phyloP scores from a whole-genome alignment of 139 green algal species.

The Asterochloris sp. region DNA sequence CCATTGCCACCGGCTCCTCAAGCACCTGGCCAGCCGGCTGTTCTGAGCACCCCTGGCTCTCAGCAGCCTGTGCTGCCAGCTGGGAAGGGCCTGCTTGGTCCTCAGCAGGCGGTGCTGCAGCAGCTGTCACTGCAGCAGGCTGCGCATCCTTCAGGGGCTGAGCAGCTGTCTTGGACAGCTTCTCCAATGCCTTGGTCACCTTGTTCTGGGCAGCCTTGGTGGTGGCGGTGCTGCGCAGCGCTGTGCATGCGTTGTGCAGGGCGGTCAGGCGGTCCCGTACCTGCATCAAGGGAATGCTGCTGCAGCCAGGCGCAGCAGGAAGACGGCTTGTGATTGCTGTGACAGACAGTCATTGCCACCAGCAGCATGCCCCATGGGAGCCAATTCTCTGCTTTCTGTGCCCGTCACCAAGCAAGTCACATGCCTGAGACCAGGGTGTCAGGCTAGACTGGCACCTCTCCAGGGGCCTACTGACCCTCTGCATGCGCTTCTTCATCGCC shows the following conservation, averaged over 20 bases:
- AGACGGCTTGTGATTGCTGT: not conserved
- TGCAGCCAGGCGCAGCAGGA: not conserved
- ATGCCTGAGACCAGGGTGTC: not conserved
- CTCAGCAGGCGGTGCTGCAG: not conserved
- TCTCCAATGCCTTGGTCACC: slow-evolving; percentile 33
- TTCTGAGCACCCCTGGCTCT: too few species aligned
- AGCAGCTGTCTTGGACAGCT: slow-evolving; percentile 27
- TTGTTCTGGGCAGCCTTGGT: slow-evolving; percentile 36
- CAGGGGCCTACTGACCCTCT: not conserved
- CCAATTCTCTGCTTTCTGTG: not conserved
- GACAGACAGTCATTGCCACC: not conserved
- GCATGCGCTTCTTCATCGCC: slow-evolving; percentile 38
- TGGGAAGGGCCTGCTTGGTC: not conserved
- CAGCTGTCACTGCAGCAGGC: not conserved
- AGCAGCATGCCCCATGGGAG: not conserved
- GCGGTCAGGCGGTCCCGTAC: slow-evolving; percentile 42
- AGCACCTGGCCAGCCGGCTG: too few species aligned
- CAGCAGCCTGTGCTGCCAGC: too few species aligned
- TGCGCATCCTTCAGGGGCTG: not conserved
- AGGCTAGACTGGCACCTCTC: too few species aligned
- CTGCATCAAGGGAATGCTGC: slow-evolving; percentile 17
- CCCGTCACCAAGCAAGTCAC: not conserved
- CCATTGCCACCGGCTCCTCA: too few species aligned
- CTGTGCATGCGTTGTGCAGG: slow-evolving; percentile 17
- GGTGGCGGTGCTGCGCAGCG: slow-evolving; percentile 24